Conservation (phyloP, 768 basidiomycete species). For the Calocybe gangraenosa region DNA sequence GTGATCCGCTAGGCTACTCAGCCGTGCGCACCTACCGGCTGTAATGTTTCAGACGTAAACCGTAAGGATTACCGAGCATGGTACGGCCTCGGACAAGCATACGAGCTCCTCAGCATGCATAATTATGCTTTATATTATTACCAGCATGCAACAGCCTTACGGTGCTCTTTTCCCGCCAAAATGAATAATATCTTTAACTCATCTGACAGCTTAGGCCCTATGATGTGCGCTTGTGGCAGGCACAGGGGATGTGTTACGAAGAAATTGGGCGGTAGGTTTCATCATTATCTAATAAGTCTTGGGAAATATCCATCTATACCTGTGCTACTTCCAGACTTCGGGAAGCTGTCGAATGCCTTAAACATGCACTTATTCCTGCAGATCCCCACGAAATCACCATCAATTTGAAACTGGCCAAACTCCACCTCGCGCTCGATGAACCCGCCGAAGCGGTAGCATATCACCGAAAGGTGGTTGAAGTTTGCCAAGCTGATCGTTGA, state of each 20-base stretch:
- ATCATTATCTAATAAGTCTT: not conserved
- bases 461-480: slow-evolving; percentile 76
- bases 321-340: slow-evolving; percentile 46
- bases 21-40: not conserved
- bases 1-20: not conserved
- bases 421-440: slow-evolving; percentile 68
- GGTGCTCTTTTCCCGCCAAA: slow-evolving; percentile 43
- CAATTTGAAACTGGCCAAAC: slow-evolving; percentile 67
- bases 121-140: slow-evolving; percentile 96
- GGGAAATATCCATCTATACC: not conserved
- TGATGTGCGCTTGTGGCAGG: slow-evolving; percentile 95
- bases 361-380: slow-evolving; percentile 81
- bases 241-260: slow-evolving; percentile 90
- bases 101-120: slow-evolving; percentile 95
- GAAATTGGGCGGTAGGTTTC: slow-evolving; percentile 73
- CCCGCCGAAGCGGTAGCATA: slow-evolving; percentile 66
- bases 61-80: slow-evolving; percentile 96
- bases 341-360: slow-evolving; percentile 90
- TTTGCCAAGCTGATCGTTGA: slow-evolving; percentile 60
- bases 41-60: slow-evolving; percentile 70
- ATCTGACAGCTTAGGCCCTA: slow-evolving; percentile 61
- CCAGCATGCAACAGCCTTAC: slow-evolving; percentile 88
- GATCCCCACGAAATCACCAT: slow-evolving; percentile 74
- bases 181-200: slow-evolving; percentile 3
- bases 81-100: slow-evolving; percentile 98